Evolutionary conservation across 2,329 filamentous ascomycete genomes (phyloP), one percentile per base, ranked within the genome.

Genomic region (Colletotrichum godetiae): DNA sequence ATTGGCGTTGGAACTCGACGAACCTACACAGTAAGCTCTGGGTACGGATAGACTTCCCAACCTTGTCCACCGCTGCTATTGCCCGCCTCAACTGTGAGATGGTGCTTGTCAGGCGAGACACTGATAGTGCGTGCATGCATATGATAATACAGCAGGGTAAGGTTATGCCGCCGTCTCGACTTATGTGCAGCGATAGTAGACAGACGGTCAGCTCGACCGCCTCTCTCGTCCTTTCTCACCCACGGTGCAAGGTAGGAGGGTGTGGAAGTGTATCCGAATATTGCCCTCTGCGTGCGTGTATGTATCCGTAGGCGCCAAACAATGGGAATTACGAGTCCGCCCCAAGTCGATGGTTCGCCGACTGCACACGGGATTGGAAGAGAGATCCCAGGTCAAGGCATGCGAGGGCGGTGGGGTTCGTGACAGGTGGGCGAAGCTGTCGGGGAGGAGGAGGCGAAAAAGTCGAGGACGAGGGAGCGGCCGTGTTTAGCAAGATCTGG

Each of bases 1-100:
- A 46, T 53, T 55, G 59, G 53, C 31, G 70, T 65, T 70, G 59
- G 67, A 70, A 60, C 59, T 70, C 46, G 70, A 73, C 53, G 67
- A 73, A 70, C 70, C 60, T 63, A 62, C 63, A 31, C 63, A n/a
- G 60, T 65, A 71, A 55, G 53, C 67, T 73, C 59, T 53, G 15
- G 37, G 37, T 42, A 42, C 37, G 37, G 37, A 42, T 19, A 57
- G 24, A 13, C 22, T 52, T 31, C 55, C 59, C 27, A 66, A 69
- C 67, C 70, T 64, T 73, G 66, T 35, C 29, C 68, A 31, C 35
- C 37, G 53, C 52, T 56, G 52, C 49, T 22, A 63, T 63, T 58
- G 65, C 57, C 49, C 65, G 65, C 65, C 69, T 67, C 68, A 67
- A 67, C 55, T 49, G 68, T 31, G 19, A 65, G 49, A 31, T 57